phyloP scores from a whole-genome alignment of 1,284 basidiomycete species.

The Takashimella koratensis region DNA sequence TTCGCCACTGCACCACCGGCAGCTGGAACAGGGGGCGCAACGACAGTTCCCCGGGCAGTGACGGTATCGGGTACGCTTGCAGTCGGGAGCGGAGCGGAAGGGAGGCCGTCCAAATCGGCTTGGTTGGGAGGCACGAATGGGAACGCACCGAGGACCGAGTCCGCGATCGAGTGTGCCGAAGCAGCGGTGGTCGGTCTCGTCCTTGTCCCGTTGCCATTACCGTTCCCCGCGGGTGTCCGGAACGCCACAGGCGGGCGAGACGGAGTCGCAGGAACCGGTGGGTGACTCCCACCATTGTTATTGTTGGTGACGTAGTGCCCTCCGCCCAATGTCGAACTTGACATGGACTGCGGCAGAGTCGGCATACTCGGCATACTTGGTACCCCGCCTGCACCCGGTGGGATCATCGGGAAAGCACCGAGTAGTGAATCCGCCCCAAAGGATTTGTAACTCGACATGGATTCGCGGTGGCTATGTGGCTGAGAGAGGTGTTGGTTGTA shows the following conservation, averaged over 20 bases:
- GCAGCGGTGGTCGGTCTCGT: constrained; percentile 6
- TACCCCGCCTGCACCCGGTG: constrained; percentile 19
- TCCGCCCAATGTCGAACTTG: background rate
- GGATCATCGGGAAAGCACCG: constrained; percentile 45
- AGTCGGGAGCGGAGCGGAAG: background rate
- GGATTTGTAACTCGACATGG: constrained; percentile 30
- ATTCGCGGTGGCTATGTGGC: too few relatives aligned
- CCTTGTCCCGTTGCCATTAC: background rate
- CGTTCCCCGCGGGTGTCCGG: background rate
- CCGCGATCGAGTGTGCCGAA: constrained; percentile 29
- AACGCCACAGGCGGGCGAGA: background rate
- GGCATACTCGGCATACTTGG: constrained; percentile 10
- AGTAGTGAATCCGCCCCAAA: constrained; percentile 40
- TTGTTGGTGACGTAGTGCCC: background rate
- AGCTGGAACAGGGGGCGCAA: too few relatives aligned
- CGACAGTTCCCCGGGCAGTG: too few relatives aligned
- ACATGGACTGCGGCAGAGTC: background rate
- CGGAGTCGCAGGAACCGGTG: background rate
- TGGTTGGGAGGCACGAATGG: constrained; percentile 41
- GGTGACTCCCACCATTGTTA: constrained; percentile 3
- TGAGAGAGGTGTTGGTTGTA: background rate
- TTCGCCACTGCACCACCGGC: too few relatives aligned
- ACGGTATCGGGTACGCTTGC: background rate
- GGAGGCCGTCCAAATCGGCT: background rate
- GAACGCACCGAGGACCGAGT: constrained; percentile 43